phyloP scores from a whole-genome alignment of 116 monocot genomes.

The Iris pallida region DNA sequence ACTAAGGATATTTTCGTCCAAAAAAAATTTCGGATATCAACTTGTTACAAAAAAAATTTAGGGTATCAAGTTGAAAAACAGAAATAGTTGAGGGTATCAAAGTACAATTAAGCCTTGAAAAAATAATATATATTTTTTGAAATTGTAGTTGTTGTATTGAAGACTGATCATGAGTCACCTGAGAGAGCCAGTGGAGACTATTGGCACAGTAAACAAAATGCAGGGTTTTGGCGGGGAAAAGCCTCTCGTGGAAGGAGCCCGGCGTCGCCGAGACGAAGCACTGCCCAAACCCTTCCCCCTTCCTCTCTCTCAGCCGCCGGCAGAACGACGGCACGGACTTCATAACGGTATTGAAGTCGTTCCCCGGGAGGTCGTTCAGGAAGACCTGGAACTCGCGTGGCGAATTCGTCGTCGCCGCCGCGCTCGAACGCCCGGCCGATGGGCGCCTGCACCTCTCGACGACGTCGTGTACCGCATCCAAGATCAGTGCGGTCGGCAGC shows the following conservation, averaged over 20 bases:
- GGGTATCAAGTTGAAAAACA: no score
- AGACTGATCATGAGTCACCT: no score
- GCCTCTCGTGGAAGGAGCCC: slow-evolving; percentile 34
- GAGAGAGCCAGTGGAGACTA: slow-evolving; percentile 28
- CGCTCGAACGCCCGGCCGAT: no score
- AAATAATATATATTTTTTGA: no score
- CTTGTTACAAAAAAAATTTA: no score
- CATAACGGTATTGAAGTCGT: slow-evolving; percentile 37
- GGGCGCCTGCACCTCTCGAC: not conserved
- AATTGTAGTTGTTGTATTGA: no score
- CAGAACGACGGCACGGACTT: slow-evolving; percentile 4
- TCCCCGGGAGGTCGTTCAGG: slow-evolving; percentile 29
- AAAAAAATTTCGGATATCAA: no score
- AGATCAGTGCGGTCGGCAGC: not conserved
- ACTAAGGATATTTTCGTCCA: no score
- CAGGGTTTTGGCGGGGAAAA: slow-evolving; percentile 25
- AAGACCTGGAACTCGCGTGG: slow-evolving; percentile 1
- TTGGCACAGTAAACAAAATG: slow-evolving; percentile 22
- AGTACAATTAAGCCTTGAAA: no score
- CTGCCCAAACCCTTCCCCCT: no score
- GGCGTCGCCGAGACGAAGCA: slow-evolving; percentile 18
- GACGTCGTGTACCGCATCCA: not conserved
- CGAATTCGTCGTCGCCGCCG: no score
- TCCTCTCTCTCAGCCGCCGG: not conserved
- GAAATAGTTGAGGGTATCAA: no score